Base-by-base conservation (phyloP, 2,329 filamentous ascomycete genomes). In the Bipolaris zeicola region DNA sequence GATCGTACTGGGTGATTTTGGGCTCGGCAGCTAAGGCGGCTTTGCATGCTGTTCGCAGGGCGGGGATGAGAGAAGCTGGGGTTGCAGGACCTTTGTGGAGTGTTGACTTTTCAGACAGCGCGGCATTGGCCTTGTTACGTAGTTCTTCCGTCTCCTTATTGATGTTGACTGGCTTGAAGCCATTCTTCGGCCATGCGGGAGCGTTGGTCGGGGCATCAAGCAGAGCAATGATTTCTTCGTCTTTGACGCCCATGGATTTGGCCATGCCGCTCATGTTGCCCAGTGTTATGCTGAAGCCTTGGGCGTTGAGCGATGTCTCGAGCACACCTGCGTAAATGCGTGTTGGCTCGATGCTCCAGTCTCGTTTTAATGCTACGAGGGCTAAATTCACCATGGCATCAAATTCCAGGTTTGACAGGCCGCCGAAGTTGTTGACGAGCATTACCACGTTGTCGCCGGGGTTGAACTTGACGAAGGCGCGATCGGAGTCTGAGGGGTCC, bases 1-100 rank as follows among this genome's bases (percentile, higher is more conserved):
- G 92, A 69, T 91, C 88, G 74, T 84, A 90, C 57, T 81, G 82
- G 11, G 88, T 90, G 50, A 90, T 82, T 31, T 83, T 81, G 7
- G 86, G 82, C 67, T 91, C 88, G 3, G 86, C 85, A 7, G 77
- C 77, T 43, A 88, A 77, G 2, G 86, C 79, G 2, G 77, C 76
- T 14, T 76, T 71, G 67, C 79, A 81, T 24, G 79, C 80, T 52
- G 62, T 72, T 4, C 73, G 67, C 0, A 82, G 65, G 0, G 78
- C 77, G 7, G 71, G 68, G 34, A 80, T 75, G 16, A 82, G 58
- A 0, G 58, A 62, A 0, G 68, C 5, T 78, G 78, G 68, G 80
- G 83, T 64, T 60, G 76, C 58, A 14, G 72, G 72, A 37, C 67
- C 66, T 64, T 68, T 60, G 54, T 69, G 50, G 3, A 51, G 50